These are phyloP conservation scores for Hypoxylon sp. DNA, from an alignment of 2,329 filamentous ascomycete species.

Conservation along the genomic window DNA sequence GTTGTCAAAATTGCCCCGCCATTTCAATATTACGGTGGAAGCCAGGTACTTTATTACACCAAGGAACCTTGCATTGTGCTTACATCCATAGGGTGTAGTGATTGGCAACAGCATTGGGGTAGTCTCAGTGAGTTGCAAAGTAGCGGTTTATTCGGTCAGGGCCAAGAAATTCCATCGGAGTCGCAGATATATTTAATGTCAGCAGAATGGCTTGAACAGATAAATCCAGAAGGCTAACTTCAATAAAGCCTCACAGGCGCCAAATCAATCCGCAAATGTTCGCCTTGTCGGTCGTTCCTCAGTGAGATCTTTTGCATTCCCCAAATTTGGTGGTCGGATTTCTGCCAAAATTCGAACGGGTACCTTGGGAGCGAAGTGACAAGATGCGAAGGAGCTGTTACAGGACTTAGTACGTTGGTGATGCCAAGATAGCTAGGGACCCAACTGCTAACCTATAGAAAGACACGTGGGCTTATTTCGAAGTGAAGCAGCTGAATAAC, in stretches of 20 bases:
- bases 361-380: not conserved
- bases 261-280: not conserved
- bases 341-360: not conserved
- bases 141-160: not conserved
- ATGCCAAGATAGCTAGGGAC: no score
- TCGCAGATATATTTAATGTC: not conserved
- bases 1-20: not conserved
- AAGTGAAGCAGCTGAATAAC: not conserved
- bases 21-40: not conserved
- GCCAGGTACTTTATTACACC: not conserved
- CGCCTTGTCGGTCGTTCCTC: not conserved
- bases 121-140: not conserved
- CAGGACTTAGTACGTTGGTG: not conserved
- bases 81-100: not conserved
- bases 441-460: not conserved
- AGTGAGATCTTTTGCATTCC: not conserved
- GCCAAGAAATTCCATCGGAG: not conserved
- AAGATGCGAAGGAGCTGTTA: not conserved
- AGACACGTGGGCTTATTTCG: constrained; percentile 1
- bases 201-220: not conserved
- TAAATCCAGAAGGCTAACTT: not conserved
- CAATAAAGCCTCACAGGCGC: not conserved
- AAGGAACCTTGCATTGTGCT: not conserved
- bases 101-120: not conserved
- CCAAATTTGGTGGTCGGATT: not conserved